Base-by-base conservation (phyloP, 768 basidiomycete species). In the Russula griseocarnosa region DNA sequence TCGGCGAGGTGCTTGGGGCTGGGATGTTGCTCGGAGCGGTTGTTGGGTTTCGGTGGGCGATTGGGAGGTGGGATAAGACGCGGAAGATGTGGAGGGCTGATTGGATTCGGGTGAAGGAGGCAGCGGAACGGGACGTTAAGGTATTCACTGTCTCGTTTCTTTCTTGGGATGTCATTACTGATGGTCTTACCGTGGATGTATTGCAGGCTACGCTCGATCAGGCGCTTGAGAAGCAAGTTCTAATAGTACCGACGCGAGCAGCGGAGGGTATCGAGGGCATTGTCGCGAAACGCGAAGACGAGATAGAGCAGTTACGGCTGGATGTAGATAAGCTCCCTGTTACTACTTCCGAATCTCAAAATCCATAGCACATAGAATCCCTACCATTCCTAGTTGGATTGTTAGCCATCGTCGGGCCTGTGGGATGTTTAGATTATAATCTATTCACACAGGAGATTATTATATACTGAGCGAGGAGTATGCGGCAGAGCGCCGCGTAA, bases 41-140 rank as follows among this genome's bases (percentile, higher is more conserved):
- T 32, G 50, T 20, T 22, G 68, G 64, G 3, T 36, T 71, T 47
- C 65, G 74, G 40, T 70, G 69, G 65, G 69, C 69, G 16, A 59
- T 73, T 20, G 68, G 69, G 34, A 61, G 63, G 55, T 75, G 73
- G 74, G 71, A 74, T 11, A 68, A 64, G 46, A 70, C 67, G 40
- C 68, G 70, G 62, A 65, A 50, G 52, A 60, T 52, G 36, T 75
- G 71, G 70, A 71, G 69, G 68, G 61, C 62, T 9, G 73, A 71
- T 44, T 75, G 73, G 73, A 30, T 44, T n/a, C 61, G 74, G 24
- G 68, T 73, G 2, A 65, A 63, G 36, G 66, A 70, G 55, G 72
- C 73, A 1, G 68, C 73, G 4, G 72, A 71, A 60, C 58, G 74
- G 34, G 74, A 75, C 40, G 59, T 73, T 24, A 61, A 72, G 71